These are phyloP conservation scores for Hysterium pulicare DNA, from an alignment of 2,329 filamentous ascomycete species.

Conservation along the genomic window DNA sequence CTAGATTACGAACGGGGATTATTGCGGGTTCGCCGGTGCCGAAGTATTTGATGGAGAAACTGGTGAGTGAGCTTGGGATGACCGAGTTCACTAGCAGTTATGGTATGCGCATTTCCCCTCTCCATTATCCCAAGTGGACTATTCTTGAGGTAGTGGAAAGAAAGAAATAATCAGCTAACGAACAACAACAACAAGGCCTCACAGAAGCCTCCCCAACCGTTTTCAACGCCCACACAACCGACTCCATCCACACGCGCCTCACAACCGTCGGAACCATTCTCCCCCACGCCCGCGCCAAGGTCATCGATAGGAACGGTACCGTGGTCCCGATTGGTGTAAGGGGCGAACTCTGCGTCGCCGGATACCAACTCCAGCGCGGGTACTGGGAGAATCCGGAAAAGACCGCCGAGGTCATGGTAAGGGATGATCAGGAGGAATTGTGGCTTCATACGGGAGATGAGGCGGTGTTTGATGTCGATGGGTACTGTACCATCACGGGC, in stretches of 20 bases:
- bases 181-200: too few species aligned
- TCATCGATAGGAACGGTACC: slow-evolving; percentile 65
- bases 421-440: slow-evolving; percentile 56
- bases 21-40: slow-evolving; percentile 77
- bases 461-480: slow-evolving; percentile 36
- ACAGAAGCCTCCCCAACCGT: slow-evolving; percentile 78
- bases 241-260: slow-evolving; percentile 63
- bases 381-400: slow-evolving; percentile 69
- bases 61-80: slow-evolving; percentile 71
- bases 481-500: slow-evolving; percentile 70
- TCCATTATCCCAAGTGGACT: too few species aligned
- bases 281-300: slow-evolving; percentile 71
- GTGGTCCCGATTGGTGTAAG: slow-evolving; percentile 64
- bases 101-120: too few species aligned
- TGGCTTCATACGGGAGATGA: slow-evolving; percentile 41
- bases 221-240: slow-evolving; percentile 75
- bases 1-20: slow-evolving; percentile 66
- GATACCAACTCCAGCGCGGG: slow-evolving; percentile 68
- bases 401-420: slow-evolving; percentile 67
- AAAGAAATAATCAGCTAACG: too few species aligned
- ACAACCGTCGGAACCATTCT: slow-evolving; percentile 73
- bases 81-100: slow-evolving; percentile 59
- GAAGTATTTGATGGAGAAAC: slow-evolving; percentile 67
- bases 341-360: slow-evolving; percentile 74
- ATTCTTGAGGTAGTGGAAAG: too few species aligned